Evolutionary conservation across 75 land plant genomes (phyloP), one percentile per base, ranked within the genome.

Genomic region (Gnetum montanum): DNA sequence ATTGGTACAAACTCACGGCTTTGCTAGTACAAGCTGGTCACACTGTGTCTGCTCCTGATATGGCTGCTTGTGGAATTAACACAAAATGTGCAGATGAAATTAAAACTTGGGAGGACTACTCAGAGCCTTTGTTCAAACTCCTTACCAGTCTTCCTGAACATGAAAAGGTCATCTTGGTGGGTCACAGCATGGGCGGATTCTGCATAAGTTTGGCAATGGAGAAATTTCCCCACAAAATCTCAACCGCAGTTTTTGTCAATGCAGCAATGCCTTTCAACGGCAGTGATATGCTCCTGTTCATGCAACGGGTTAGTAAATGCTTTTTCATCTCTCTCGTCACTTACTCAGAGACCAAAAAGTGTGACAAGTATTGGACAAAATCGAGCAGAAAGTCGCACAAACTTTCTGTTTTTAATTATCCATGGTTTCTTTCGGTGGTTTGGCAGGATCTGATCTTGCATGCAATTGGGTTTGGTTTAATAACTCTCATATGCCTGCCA

Each of bases 131-230:
- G 31, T 6, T 66, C 20, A 63, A 67, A 8, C 19, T 76, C 15
- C 27, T 84, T 56, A 49, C 31, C 8, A 20, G 60, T 19, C 55
- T 82, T 16, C 61, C 63, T 12, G 41, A 38, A 1, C 37, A 46
- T 15, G 74, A 76, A 44, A 57, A 60, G 57, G 77, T 81, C 19
- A 55, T 86, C 6, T 64, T 86, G 7, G 90, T 86, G 0, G 90
- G 85, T 0, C 84, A 81, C 45, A 78, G 79, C 53, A 41, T 70
- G 29, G 90, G 84, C 0, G 90, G 90, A n/a, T 0, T 78, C 8
- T 62, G 16, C 47, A n/a, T 86, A 38, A 58, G 77, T 12, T 48
- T 64, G 1, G 82, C 77, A 7, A 68, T 71, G 72, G 80, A 86
- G 25, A 40, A n/a, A 12, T 79, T 72, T 57, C 79, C 79, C 0